Evolutionary conservation across 1,139 yeast species (phyloP), one percentile per base, ranked within the genome.

Genomic region (Chernovozyma aurita): DNA sequence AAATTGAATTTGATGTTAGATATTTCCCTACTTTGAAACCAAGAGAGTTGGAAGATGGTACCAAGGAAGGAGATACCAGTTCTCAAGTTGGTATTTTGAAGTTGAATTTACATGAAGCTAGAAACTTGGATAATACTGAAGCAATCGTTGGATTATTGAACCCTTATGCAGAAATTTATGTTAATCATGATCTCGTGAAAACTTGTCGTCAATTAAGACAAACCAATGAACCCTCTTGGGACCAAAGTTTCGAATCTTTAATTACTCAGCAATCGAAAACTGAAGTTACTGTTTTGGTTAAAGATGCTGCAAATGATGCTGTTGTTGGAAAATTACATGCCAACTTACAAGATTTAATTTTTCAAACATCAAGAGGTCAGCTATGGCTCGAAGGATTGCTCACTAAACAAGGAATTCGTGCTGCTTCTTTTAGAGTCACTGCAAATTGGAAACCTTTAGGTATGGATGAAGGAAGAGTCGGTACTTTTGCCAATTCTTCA

Each of bases 401-500:
- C 5, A 41, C 59, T 26, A 48, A 43, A 11, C 42, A 42, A 13
- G 57, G 52, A 18, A 60, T 59, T 1, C 52, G 77, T 15, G 57
- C 64, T 28, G 80, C 86, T 45, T 62, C 62, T 32, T 59, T 79
- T 40, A 68, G 76, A 50, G 52, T 83, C 31, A 58, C 73, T 34
- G 78, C 85, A 33, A 55, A 59, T 26, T 85, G 92, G 90, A 84
- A 82, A 52, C 85, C 90, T n/a, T 62, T 85, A 39, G 73, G 73
- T 15, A 62, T 80, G 49, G 65, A 73, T 34, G 80, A 79, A 33
- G 65, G 58, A 25, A 68, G 68, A 26, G 64, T 67, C 3, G 63
- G 68, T 38, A 62, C 67, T 18, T 61, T 64, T 38, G 64, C 66
- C 42, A 63, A 65, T 43, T 75, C 83, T 24, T 78, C 90, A 33